Evolutionary conservation across 225 moss, liverwort and hornwort species (phyloP), one percentile per base, ranked within the genome.

Genomic region (Thuidium tamariscinum): DNA sequence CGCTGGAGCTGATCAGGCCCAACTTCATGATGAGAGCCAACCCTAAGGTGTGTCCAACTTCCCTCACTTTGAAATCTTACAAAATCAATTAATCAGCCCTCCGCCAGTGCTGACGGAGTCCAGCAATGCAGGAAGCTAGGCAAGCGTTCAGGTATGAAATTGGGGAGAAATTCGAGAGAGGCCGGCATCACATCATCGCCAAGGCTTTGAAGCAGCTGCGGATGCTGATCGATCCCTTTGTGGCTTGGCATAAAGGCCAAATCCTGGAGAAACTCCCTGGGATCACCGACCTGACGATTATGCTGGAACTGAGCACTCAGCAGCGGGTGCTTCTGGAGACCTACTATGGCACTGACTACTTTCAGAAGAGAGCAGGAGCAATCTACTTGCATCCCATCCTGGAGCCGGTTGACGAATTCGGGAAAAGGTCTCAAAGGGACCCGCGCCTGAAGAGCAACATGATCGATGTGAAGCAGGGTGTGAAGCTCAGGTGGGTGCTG

Each of bases 51-150:
- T 74, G 75, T 48, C 90, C 89, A 15, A 91, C 89, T 30, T 87
- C 93, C 66, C 89, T 89, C 82, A 54, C 82, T 26, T 70, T 90
- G 52, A 62, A n/a, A n/a, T n/a, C n/a, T n/a, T n/a, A n/a, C n/a
- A n/a, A n/a, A n/a, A n/a, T n/a, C n/a, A n/a, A n/a, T n/a, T n/a
- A n/a, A n/a, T n/a, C n/a, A n/a, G n/a, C n/a, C n/a, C n/a, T n/a
- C n/a, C n/a, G n/a, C 82, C 83, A 23, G 14, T 63, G 56, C 69
- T 80, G 13, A 92, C 78, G 89, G 80, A 81, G 67, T 60, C 85
- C 16, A 82, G 86, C 51, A 87, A 91, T 36, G 91, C 89, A 6
- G 92, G 92, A 77, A 88, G 93, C 54, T 54, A 54, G 66, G 20
- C 66, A 20, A 66, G 66, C 66, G 36, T 66, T 66, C 66, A 36